A percentile compares a stretch with the other conserved stretches of the same genome.
phyloP scores from a whole-genome alignment of 805 yeast species.

The Starmerella bacillaris region DNA sequence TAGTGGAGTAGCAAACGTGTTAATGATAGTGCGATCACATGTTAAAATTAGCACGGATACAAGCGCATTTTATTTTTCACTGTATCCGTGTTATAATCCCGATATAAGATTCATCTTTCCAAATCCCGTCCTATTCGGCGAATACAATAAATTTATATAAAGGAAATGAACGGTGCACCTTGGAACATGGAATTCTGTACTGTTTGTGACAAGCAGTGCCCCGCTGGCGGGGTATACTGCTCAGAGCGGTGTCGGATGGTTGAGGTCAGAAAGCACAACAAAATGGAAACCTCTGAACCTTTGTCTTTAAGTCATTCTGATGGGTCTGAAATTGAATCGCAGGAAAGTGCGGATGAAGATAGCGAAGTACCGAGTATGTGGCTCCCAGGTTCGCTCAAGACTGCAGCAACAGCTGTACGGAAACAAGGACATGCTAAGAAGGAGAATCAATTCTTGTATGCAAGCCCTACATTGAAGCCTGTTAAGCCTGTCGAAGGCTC shows the following conservation, averaged over 20 bases:
- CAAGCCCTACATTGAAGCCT: slow-evolving; percentile 16
- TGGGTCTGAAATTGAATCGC: slow-evolving; percentile 1
- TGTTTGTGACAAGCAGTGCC: slow-evolving; percentile 37
- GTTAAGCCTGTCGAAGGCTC: slow-evolving; percentile 5
- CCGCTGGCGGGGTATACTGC: slow-evolving; percentile 30
- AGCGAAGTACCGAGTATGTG: slow-evolving; percentile 7
- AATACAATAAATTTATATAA: too few relatives aligned
- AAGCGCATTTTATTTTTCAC: too few relatives aligned
- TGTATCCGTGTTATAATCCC: too few relatives aligned
- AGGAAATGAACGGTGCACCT: background rate
- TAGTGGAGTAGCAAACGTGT: too few relatives aligned
- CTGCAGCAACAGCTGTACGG: background rate
- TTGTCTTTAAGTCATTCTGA: background rate
- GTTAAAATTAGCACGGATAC: too few relatives aligned
- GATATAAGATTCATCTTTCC: too few relatives aligned
- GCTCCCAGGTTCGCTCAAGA: slow-evolving; percentile 2
- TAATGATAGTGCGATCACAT: too few relatives aligned
- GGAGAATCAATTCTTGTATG: slow-evolving; percentile 14
- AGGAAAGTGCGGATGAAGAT: slow-evolving; percentile 7
- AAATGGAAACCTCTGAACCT: background rate
- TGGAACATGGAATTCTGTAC: slow-evolving; percentile 39
- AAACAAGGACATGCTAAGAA: slow-evolving; percentile 1
- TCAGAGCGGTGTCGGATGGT: slow-evolving; percentile 27
- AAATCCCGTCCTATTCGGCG: too few relatives aligned
- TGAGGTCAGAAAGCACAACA: slow-evolving; percentile 4